Base-by-base conservation (phyloP, 108 stramenopile genomes). In the Cyclostephanos invisitatus region DNA sequence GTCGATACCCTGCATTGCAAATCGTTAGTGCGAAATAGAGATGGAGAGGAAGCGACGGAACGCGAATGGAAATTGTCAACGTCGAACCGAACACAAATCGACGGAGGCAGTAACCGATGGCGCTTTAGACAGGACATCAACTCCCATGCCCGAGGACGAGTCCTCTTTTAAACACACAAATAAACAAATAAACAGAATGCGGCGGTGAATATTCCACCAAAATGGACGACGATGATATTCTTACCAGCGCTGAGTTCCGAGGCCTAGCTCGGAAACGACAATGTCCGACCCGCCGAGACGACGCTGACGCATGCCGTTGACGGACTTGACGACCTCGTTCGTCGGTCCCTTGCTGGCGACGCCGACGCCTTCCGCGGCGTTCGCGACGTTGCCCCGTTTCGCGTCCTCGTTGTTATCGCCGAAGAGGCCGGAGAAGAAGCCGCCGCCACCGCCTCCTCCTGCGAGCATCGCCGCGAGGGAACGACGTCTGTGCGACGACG, bases 211-310 rank as follows among this genome's bases (percentile, higher is more conserved):
- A 32, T 32, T 3, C 2, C 32, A 32, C 32, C 4, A 3, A 4
- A 32, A 32, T 4, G 32, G 7, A 40, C 40, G 40, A 40, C 40
- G 40, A 40, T 32, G 40, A n/a, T 40, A 8, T 8, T 57, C 72
- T 79, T 20, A 79, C 90, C 90, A 94, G 22, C 90, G 87, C 62
- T 91, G 90, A 4, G 93, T 90, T 0, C 93, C 93, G 22, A 94
- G 58, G 11, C 93, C 90, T 1, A 91, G 68, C 67, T 91, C 93
- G 27, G 83, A 84, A 15, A 94, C 93, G 5, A 91, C 48, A 70
- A 94, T 91, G 62, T 94, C 93, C 5, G 86, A 86, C 35, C 86
- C 86, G 46, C 93, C 93, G 17, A 94, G 72, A 2, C 93, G 72
- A 27, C 90, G 82, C 21, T 78, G 87, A 51, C 86, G 87, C 81